Base-by-base conservation (phyloP, 2,329 filamentous ascomycete genomes). In the Aspergillus tamarii region DNA sequence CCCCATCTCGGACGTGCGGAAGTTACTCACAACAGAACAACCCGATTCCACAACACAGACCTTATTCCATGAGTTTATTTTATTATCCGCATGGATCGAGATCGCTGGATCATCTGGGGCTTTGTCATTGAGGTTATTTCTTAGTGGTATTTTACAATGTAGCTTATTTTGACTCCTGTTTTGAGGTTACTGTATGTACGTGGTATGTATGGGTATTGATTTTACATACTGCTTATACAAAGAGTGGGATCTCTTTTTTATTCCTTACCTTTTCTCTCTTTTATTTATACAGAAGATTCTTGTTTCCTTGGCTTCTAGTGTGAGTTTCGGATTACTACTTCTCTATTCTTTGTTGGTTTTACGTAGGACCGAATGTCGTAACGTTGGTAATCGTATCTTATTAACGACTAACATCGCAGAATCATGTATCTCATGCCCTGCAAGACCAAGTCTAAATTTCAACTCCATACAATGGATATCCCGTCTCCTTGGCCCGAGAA, bases 1-100 rank as follows among this genome's bases (percentile, higher is more conserved):
- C 52, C 62, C 46, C 52, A 55, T 53, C 63, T 69, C 69, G 67
- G 67, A 64, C 67, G 66, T 67, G 65, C 67, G 69, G 67, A 70
- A 69, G 67, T 54, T 52, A 36, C 48, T 50, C 53, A 48, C 39
- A n/a, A 52, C 58, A 43, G 46, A 53, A n/a, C 54, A 45, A 2
- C 23, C 26, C 45, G 30, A 39, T 45, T 28, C 50, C 54, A 16
- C 59, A 23, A 39, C 36, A 41, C 57, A 57, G 54, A 63, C 21
- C 43, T 63, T 62, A 61, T 61, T 32, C 43, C 16, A 46, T 43
- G n/a, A 23, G 43, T 46, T 52, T 39, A 62, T 64, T 41, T 56
- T 57, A 36, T 16, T 43, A 45, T 54, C 43, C 52, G 30, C 34
- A 59, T 19, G 55, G 62, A 43, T 11, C 61, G 67, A 28, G 26